phyloP scores from a whole-genome alignment of 192 early-diverging fungal species.

The Thoreauomyces humboldtii region DNA sequence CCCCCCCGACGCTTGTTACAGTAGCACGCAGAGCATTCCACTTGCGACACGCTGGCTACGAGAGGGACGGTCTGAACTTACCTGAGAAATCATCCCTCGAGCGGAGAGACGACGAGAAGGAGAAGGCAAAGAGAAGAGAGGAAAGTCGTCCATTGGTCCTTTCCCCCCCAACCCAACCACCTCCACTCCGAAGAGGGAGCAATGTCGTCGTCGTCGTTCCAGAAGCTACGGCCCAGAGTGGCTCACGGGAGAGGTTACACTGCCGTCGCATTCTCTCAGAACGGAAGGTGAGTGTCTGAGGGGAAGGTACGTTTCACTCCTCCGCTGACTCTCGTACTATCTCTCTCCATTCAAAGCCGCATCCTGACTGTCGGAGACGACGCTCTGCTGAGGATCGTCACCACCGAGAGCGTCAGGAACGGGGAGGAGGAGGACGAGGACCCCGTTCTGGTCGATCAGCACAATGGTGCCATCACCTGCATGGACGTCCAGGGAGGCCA shows the following conservation, averaged over 20 bases:
- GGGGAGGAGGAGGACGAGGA: conserved; percentile 30
- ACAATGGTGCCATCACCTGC: conserved; percentile 24
- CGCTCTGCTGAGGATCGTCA: conserved; percentile 8
- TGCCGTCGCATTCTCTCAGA: conserved; percentile 13
- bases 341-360: neutral
- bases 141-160: too few relatives aligned
- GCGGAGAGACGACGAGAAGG: too few relatives aligned
- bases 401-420: conserved; percentile 15
- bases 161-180: too few relatives aligned
- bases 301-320: neutral
- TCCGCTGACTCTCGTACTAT: neutral
- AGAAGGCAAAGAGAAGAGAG: too few relatives aligned
- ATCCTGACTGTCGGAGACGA: conserved; percentile 28
- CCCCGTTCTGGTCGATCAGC: conserved; percentile 3
- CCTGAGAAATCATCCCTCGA: too few relatives aligned
- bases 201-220: neutral
- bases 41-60: too few relatives aligned
- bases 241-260: conserved; percentile 20
- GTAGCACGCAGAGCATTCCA: too few relatives aligned
- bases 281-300: conserved; percentile 26
- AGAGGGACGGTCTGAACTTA: too few relatives aligned
- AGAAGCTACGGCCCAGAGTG: conserved; percentile 15
- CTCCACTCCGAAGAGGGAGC: too few relatives aligned
- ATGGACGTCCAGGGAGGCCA: neutral
- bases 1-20: too few relatives aligned